Evolutionary conservation across 768 basidiomycete genomes (phyloP).

Genomic region (Psilocybe cubensis): DNA sequence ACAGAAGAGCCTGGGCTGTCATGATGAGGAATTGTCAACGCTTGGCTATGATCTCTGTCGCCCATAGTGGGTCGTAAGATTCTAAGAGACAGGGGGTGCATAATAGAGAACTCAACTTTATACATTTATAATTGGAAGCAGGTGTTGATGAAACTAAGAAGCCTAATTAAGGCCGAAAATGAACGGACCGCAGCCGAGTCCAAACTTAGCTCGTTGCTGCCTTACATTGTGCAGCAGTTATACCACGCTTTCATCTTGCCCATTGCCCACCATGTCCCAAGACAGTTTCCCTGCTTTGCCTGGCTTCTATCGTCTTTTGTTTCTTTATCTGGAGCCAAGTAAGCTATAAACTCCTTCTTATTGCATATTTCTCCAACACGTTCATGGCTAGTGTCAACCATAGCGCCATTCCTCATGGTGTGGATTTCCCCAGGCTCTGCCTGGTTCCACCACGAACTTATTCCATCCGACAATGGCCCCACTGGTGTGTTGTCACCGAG

Average conservation of each 20-base stretch:
- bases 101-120: background rate
- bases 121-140: background rate
- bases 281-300: slow-evolving; percentile 58
- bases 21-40: slow-evolving; percentile 21
- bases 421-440: slow-evolving; percentile 62
- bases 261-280: slow-evolving; percentile 22
- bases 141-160: background rate
- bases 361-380: background rate
- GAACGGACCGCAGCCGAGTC: background rate
- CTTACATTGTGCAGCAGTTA: too few relatives aligned
- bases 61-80: background rate
- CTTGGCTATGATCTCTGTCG: background rate
- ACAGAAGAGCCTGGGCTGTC: slow-evolving; percentile 75
- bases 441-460: slow-evolving; percentile 71
- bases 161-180: background rate
- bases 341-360: slow-evolving; percentile 12
- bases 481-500: slow-evolving; percentile 45
- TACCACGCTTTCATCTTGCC: slow-evolving; percentile 10
- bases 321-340: slow-evolving; percentile 72
- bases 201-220: background rate
- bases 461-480: slow-evolving; percentile 45
- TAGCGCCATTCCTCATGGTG: slow-evolving; percentile 39
- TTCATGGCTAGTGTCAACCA: slow-evolving; percentile 36
- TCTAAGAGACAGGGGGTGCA: background rate
- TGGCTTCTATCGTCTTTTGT: slow-evolving; percentile 64